A percentile compares a stretch with the other conserved stretches of the same genome.
Conservation (phyloP, 1,139 yeast species). For the Yamadazyma sp. region DNA sequence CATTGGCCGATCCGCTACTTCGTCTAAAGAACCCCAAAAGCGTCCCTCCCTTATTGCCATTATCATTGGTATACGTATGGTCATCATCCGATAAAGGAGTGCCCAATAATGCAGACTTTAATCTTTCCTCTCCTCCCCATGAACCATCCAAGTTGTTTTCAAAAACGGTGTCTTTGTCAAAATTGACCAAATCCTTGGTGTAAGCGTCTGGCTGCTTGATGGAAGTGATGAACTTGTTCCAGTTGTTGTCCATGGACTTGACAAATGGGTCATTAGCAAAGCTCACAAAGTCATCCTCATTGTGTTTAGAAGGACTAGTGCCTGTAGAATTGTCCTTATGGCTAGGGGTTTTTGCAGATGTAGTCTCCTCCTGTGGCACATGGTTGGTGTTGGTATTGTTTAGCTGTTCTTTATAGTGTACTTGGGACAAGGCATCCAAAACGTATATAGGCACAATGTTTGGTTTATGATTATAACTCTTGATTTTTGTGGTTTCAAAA, state of each 20-base stretch:
- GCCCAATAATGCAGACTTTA: conserved; percentile 55
- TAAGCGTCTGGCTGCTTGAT: conserved; percentile 39
- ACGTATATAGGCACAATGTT: conserved; percentile 58
- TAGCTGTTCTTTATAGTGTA: conserved; percentile 40
- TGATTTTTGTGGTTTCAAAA: conserved; percentile 27
- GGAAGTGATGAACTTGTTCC: conserved; percentile 38
- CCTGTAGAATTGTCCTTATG: neutral
- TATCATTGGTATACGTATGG: conserved; percentile 21
- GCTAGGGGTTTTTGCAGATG: conserved; percentile 7
- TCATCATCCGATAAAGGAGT: conserved; percentile 29
- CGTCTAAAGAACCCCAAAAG: conserved; percentile 5
- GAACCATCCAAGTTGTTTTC: conserved; percentile 34
- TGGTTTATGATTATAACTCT: conserved; percentile 38
- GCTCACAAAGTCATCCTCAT: conserved; percentile 34
- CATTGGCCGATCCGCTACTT: conserved; percentile 15
- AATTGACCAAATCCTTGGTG: conserved; percentile 26
- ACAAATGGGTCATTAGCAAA: conserved; percentile 43
- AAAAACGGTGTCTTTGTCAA: conserved; percentile 22
- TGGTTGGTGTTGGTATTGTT: conserved; percentile 31
- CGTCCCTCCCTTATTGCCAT: conserved; percentile 9
- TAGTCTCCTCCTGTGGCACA: conserved; percentile 8
- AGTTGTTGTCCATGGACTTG: conserved; percentile 35
- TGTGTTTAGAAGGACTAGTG: conserved; percentile 12
- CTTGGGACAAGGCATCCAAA: conserved; percentile 51
- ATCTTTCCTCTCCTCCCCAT: conserved; percentile 74